Percentiles rank a stretch among this genome's conserved stretches.
Conservation (phyloP, 192 early-diverging fungal species). For the Gamsiella multidivaricata region DNA sequence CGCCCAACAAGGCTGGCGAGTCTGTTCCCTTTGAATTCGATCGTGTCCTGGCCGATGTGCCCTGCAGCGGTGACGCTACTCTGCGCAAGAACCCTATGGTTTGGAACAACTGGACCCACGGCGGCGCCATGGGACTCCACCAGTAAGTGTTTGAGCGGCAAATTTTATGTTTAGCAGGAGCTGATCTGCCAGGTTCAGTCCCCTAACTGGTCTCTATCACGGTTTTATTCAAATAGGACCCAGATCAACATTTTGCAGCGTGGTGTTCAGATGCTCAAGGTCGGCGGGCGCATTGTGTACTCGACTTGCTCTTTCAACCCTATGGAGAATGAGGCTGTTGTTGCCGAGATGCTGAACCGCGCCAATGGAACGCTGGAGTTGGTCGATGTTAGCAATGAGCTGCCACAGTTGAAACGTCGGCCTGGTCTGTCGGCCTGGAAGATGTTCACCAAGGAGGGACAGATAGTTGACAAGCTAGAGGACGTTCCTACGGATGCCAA, state of each 20-base stretch:
- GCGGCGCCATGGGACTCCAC: conserved; percentile 84
- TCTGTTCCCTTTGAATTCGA: conserved; percentile 86
- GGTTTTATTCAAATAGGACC: conserved; percentile 49
- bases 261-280: conserved; percentile 87
- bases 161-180: neutral
- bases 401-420: conserved; percentile 82
- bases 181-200: neutral
- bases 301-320: conserved; percentile 99
- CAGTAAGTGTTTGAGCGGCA: conserved; percentile 45
- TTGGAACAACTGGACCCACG: conserved; percentile 88
- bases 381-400: conserved; percentile 86
- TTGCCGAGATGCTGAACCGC: conserved; percentile 80
- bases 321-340: conserved; percentile 96
- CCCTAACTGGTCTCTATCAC: neutral
- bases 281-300: conserved; percentile 94
- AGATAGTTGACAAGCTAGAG: conserved; percentile 59
- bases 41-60: conserved; percentile 96
- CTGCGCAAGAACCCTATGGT: conserved; percentile 94
- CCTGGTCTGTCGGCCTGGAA: conserved; percentile 92
- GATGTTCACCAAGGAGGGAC: conserved; percentile 73
- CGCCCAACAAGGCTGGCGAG: conserved; percentile 43
- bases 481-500: conserved; percentile 56
- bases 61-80: conserved; percentile 98
- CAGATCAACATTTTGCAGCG: conserved; percentile 92
- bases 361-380: conserved; percentile 78